Percentiles rank a stretch among this genome's conserved stretches.
Conservation (phyloP, 371 early-diverging fungal genomes). For the Conidiobolus coronatus region DNA sequence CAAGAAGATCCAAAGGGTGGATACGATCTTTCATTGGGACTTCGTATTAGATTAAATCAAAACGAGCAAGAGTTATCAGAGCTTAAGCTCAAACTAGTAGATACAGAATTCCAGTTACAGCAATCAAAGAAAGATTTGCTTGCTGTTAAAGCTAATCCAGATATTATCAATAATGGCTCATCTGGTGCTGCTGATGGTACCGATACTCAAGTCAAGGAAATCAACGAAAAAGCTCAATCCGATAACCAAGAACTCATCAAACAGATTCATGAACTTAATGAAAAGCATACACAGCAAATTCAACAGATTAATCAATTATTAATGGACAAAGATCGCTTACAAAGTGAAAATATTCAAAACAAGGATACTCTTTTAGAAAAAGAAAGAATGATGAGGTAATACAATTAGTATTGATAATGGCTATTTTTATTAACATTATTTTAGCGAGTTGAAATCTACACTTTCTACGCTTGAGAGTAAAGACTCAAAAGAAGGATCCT, state of each 20-base stretch:
- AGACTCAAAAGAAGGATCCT: slow-evolving; percentile 23
- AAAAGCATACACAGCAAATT: slow-evolving; percentile 29
- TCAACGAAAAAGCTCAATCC: slow-evolving; percentile 10
- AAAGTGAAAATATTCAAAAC: slow-evolving; percentile 23
- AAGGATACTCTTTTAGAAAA: slow-evolving; percentile 23
- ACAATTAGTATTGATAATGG: not conserved
- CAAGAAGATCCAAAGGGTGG: slow-evolving; percentile 8
- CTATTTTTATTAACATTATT: not conserved
- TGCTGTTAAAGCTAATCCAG: slow-evolving; percentile 13
- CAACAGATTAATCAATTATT: slow-evolving; percentile 36
- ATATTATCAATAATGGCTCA: slow-evolving; percentile 5
- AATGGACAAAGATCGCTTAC: slow-evolving; percentile 35
- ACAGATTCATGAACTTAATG: slow-evolving; percentile 25
- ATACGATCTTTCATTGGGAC: slow-evolving; percentile 13
- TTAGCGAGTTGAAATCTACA: slow-evolving; percentile 32
- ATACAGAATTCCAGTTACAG: slow-evolving; percentile 15
- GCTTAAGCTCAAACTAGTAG: slow-evolving; percentile 15
- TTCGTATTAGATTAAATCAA: slow-evolving; percentile 11
- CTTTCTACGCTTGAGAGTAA: slow-evolving; percentile 33
- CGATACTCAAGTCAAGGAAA: slow-evolving; percentile 12
- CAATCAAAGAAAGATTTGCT: slow-evolving; percentile 14
- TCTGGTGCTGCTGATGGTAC: slow-evolving; percentile 10
- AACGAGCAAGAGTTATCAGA: slow-evolving; percentile 17
- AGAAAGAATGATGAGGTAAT: slow-evolving; percentile 23
- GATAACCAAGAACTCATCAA: slow-evolving; percentile 17